Conservation (phyloP, 176 grass and related monocot species). For the sorghum (Sorghum bicolor) region DNA sequence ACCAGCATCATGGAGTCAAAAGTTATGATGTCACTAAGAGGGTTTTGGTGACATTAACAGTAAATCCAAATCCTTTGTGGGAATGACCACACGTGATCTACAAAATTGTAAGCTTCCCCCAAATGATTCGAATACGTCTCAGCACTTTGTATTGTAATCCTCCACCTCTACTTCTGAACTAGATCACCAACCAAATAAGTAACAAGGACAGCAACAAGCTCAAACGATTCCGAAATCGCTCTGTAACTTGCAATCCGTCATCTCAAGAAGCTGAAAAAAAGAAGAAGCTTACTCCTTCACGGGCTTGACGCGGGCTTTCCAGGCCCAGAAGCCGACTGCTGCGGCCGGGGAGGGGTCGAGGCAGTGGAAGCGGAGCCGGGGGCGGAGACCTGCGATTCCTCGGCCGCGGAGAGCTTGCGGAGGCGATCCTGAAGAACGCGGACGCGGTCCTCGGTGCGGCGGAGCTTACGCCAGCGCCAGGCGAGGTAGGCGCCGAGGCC, state of each 20-base stretch:
- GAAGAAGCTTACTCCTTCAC: conserved; percentile 34
- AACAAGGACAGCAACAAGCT: conserved; percentile 10
- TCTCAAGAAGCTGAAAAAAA: conserved; percentile 15
- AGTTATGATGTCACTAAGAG: neutral
- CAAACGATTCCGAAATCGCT: neutral
- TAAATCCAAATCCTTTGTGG: conserved; percentile 20
- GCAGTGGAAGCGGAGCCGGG: neutral
- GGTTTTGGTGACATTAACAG: neutral
- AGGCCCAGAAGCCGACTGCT: neutral
- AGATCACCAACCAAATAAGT: conserved; percentile 20
- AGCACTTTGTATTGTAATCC: neutral
- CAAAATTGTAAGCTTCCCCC: conserved; percentile 6
- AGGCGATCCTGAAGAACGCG: conserved; percentile 70
- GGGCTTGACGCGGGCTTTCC: conserved; percentile 9
- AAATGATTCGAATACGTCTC: conserved; percentile 7
- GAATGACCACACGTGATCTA: conserved; percentile 22
- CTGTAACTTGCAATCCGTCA: neutral
- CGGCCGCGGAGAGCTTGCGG: conserved; percentile 58
- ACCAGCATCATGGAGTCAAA: neutral
- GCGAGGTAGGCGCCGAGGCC: conserved; percentile 66
- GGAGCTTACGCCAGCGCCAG: conserved; percentile 83
- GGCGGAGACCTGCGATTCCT: conserved; percentile 40
- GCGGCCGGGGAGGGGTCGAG: neutral
- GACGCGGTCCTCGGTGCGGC: conserved; percentile 80
- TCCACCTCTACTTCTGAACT: conserved; percentile 5